Conservation (phyloP, 176 grass and related monocot species). For the Oryza officinalis region DNA sequence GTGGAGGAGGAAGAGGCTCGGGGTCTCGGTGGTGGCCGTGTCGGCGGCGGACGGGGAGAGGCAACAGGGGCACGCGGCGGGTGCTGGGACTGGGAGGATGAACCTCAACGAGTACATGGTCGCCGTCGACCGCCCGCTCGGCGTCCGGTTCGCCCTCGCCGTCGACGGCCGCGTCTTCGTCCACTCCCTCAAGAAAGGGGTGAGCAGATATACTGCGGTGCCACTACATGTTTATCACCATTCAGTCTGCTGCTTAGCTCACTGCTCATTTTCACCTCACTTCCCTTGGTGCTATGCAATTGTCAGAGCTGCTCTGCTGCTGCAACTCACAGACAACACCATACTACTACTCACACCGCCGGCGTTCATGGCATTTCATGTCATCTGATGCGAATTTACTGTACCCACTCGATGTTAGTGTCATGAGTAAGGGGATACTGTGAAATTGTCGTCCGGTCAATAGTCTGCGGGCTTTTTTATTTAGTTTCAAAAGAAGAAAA, state of each 20-base stretch:
- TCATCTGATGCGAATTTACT: background rate
- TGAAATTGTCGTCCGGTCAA: background rate
- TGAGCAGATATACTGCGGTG: background rate
- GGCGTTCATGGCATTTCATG: background rate
- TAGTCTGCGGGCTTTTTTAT: no score
- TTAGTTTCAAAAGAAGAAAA: no score
- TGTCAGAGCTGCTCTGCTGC: background rate
- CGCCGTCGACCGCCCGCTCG: slow-evolving; percentile 72
- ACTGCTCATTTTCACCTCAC: background rate
- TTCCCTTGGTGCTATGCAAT: background rate
- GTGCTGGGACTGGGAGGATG: slow-evolving; percentile 37
- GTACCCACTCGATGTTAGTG: background rate
- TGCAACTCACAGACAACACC: background rate
- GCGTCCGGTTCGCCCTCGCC: slow-evolving; percentile 78
- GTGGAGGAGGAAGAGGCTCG: background rate
- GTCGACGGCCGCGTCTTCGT: slow-evolving; percentile 80
- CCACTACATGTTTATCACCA: background rate
- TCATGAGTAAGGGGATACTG: background rate
- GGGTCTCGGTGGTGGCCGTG: background rate
- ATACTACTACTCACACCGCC: background rate
- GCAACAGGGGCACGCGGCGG: background rate
- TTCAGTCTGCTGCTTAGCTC: background rate
- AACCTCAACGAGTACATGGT: slow-evolving; percentile 97
- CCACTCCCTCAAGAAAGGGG: slow-evolving; percentile 77
- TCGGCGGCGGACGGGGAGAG: background rate